phyloP scores from a whole-genome alignment of 2,329 filamentous ascomycete species.

The Colletotrichum sp. region DNA sequence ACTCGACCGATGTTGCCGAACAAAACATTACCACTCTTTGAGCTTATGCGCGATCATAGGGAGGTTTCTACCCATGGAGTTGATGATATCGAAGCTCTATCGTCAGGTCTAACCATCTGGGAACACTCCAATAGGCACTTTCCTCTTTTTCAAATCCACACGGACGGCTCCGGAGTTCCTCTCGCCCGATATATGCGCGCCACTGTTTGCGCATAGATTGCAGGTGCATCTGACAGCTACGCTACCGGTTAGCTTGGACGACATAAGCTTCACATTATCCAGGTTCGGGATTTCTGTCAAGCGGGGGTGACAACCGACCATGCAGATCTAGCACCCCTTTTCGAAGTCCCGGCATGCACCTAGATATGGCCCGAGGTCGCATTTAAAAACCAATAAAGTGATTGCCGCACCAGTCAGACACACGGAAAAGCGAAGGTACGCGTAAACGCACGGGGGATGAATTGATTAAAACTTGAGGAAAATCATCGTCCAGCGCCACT shows the following conservation, averaged over 20 bases:
- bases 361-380: not conserved
- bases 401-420: not conserved
- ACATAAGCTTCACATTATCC: not conserved
- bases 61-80: not conserved
- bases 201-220: not conserved
- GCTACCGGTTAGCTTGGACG: not conserved
- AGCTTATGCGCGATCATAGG: not conserved
- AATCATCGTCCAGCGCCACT: not conserved
- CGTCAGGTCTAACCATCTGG: not conserved
- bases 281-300: not conserved
- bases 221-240: not conserved
- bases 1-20: accelerated
- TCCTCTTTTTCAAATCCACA: not conserved
- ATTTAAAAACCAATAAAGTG: not conserved
- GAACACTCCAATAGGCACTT: not conserved
- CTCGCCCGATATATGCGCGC: not conserved
- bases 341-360: not conserved
- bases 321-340: not conserved
- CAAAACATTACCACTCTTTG: not conserved
- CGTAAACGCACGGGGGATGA: not conserved
- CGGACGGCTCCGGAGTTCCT: not conserved
- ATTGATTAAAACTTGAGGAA: not conserved
- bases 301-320: not conserved
- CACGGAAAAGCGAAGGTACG: not conserved
- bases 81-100: too few species aligned